Conservation (phyloP, 345 rosid species). For the Raphanus sativus region DNA sequence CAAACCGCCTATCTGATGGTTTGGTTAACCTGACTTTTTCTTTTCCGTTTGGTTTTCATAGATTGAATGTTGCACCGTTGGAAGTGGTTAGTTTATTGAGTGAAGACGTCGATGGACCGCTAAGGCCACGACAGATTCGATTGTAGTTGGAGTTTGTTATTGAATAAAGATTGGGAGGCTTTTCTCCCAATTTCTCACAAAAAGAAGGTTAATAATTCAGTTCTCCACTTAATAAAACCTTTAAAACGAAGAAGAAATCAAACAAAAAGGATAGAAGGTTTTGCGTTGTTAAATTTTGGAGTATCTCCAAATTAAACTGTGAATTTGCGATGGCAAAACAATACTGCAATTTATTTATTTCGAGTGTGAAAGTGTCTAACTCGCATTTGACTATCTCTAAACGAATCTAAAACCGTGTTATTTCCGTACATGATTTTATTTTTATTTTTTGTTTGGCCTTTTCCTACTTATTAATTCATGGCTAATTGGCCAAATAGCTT, state of each 20-base stretch:
- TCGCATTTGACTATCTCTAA: background rate
- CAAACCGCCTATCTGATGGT: too few species aligned
- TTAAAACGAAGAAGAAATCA: background rate
- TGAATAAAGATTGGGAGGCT: too few species aligned
- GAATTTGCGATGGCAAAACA: background rate
- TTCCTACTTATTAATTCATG: background rate
- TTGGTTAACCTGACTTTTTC: too few species aligned
- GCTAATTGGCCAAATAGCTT: too few species aligned
- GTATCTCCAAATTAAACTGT: background rate
- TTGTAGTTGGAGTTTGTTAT: too few species aligned
- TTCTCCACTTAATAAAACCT: background rate
- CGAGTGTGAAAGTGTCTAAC: slow-evolving; percentile 21
- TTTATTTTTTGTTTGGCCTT: background rate
- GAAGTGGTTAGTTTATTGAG: too few species aligned
- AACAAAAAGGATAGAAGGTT: background rate
- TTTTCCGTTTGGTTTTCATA: too few species aligned
- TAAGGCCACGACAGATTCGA: too few species aligned
- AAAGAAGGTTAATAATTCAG: too few species aligned
- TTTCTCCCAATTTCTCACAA: too few species aligned
- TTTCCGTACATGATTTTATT: slow-evolving; percentile 9
- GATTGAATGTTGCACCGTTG: too few species aligned
- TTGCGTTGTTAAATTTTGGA: background rate
- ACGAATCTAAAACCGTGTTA: background rate
- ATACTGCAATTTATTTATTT: background rate
- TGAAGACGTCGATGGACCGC: too few species aligned